A percentile compares a stretch with the other conserved stretches of the same genome.
Evolutionary conservation across 2,329 filamentous ascomycete species (phyloP).

Genomic region (Aureobasidium sp.): DNA sequence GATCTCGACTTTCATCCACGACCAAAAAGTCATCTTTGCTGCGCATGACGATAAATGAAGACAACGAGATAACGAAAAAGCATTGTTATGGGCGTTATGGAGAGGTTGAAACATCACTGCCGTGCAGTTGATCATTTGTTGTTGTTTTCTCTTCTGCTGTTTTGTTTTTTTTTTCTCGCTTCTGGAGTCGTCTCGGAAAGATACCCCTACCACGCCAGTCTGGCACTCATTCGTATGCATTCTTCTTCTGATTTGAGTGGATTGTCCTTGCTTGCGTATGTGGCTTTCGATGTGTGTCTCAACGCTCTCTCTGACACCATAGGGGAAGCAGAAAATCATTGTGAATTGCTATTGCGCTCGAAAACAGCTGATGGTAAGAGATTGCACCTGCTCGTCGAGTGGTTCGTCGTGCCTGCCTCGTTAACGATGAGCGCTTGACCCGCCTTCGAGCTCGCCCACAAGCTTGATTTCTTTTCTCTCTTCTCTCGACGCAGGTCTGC

Average conservation of each 20-base stretch:
- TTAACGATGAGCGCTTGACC: too few species aligned
- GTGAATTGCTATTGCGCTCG: too few species aligned
- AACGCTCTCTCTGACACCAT: neutral
- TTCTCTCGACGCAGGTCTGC: too few species aligned
- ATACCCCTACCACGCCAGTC: neutral
- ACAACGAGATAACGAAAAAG: neutral
- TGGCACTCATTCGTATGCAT: constrained; percentile 2
- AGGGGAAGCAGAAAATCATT: too few species aligned
- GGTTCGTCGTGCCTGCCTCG: too few species aligned
- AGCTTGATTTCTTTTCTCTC: too few species aligned
- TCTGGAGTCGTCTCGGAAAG: neutral
- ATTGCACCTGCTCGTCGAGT: too few species aligned
- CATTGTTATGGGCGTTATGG: neutral
- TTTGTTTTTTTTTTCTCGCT: neutral
- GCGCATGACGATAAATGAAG: neutral
- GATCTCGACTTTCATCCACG: neutral
- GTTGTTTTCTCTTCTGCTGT: too few species aligned
- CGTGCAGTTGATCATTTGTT: neutral
- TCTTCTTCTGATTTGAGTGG: neutral
- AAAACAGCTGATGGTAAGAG: too few species aligned
- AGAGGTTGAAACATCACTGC: neutral
- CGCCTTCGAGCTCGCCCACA: too few species aligned
- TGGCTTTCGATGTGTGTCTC: neutral
- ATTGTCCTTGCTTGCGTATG: neutral
- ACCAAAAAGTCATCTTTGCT: neutral